A percentile compares a stretch with the other conserved stretches of the same genome.
These are phyloP conservation scores for Scorias spongiosa DNA, from an alignment of 2,329 filamentous ascomycete genomes.

Conservation along the genomic window DNA sequence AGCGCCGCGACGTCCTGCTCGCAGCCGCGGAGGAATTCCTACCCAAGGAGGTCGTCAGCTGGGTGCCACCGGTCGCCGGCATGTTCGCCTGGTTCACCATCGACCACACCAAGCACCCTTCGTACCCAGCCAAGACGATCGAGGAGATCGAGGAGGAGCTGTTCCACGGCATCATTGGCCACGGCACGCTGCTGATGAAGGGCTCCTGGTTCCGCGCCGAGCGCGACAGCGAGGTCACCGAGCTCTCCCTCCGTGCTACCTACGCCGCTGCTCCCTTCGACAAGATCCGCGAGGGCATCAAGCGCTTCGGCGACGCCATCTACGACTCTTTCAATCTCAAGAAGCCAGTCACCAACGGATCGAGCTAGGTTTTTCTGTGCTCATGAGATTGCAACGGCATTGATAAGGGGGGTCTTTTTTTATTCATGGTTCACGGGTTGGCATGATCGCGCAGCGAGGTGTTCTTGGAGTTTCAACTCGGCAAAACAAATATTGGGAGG, in stretches of 20 bases:
- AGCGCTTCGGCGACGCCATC: constrained; percentile 59
- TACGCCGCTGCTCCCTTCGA: constrained; percentile 59
- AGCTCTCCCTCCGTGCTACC: constrained; percentile 78
- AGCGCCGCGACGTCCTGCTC: constrained; percentile 60
- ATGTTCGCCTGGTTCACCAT: constrained; percentile 87
- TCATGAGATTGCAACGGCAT: constrained; percentile 3
- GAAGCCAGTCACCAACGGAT: constrained; percentile 2
- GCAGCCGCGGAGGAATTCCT: constrained; percentile 66
- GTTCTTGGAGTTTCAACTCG: too few species aligned
- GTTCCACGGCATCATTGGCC: constrained; percentile 59
- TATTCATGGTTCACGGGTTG: too few species aligned
- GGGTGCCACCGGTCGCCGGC: constrained; percentile 66
- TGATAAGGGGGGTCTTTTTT: not conserved
- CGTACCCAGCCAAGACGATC: constrained; percentile 37
- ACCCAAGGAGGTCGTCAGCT: constrained; percentile 59
- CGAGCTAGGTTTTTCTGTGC: not conserved
- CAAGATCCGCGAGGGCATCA: constrained; percentile 35
- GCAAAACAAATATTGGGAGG: too few species aligned
- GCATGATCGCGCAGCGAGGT: too few species aligned
- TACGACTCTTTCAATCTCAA: constrained; percentile 42
- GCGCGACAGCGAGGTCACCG: constrained; percentile 39
- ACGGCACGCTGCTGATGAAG: constrained; percentile 64
- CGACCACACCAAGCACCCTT: constrained; percentile 51
- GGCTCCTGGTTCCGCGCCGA: constrained; percentile 89
- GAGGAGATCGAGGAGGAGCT: constrained; percentile 68